Conservation (phyloP, 306 rosid species). For the Cicer yamashitae region DNA sequence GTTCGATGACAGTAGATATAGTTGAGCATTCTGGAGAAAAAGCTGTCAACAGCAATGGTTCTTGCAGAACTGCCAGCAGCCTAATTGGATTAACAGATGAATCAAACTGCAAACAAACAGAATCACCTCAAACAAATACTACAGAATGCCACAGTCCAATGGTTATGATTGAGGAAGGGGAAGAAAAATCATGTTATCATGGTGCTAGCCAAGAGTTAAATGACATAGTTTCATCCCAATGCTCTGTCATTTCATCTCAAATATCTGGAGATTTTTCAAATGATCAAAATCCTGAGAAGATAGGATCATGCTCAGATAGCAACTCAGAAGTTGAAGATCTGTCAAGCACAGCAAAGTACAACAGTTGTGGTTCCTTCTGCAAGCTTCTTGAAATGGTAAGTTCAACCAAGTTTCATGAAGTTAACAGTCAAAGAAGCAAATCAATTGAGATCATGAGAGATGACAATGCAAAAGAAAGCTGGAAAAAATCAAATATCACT, state of each 20-base stretch:
- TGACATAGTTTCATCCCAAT: constrained; percentile 56
- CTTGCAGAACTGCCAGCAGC: constrained; percentile 40
- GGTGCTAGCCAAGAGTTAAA: constrained; percentile 47
- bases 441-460: constrained; percentile 47
- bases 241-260: constrained; percentile 61
- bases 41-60: constrained; percentile 42
- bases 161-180: constrained; percentile 48
- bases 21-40: constrained; percentile 48
- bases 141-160: constrained; percentile 33
- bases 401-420: constrained; percentile 53
- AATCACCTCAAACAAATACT: constrained; percentile 48
- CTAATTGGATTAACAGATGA: constrained; percentile 57
- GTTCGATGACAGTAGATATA: constrained; percentile 41
- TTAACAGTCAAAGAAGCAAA: constrained; percentile 43
- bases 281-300: constrained; percentile 69
- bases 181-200: constrained; percentile 46
- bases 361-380: constrained; percentile 47
- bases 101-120: constrained; percentile 51
- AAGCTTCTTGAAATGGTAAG: constrained; percentile 61
- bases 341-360: constrained; percentile 55
- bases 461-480: constrained; percentile 48
- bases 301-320: constrained; percentile 67
- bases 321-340: constrained; percentile 76
- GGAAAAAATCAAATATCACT: constrained; percentile 43
- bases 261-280: constrained; percentile 61